These are phyloP conservation scores for Citrus reticulata DNA, from an alignment of 345 rosid genomes.

Conservation along the genomic window DNA sequence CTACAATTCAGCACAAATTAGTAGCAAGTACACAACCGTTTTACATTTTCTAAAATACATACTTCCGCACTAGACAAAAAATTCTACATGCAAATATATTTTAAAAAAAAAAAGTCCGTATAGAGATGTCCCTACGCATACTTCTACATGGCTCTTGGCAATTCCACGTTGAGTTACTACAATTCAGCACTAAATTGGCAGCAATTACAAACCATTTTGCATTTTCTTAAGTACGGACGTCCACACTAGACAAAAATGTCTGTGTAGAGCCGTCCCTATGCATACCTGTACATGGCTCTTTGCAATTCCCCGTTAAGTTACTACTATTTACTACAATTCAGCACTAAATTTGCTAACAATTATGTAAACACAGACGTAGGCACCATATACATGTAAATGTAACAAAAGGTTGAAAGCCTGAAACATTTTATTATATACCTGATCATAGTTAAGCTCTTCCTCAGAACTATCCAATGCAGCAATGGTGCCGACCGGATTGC, in stretches of 20 bases:
- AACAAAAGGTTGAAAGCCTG: neutral
- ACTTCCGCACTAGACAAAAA: too few relatives aligned
- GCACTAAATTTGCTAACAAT: neutral
- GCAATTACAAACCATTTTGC: neutral
- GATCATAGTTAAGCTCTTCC: conserved; percentile 90
- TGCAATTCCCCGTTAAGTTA: neutral
- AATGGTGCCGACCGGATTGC: conserved; percentile 87
- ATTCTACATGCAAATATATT: too few relatives aligned
- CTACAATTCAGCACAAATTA: neutral
- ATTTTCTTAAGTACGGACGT: neutral
- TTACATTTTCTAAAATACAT: too few relatives aligned
- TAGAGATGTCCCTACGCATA: neutral
- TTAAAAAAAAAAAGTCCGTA: neutral
- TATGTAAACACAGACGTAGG: neutral
- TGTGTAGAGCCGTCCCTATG: neutral
- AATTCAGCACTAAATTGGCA: neutral
- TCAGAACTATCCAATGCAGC: conserved; percentile 81
- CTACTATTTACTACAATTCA: neutral
- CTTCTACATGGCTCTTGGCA: neutral
- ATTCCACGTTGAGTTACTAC: neutral
- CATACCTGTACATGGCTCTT: neutral
- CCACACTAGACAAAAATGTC: neutral
- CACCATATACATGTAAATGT: neutral
- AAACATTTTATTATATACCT: conserved; percentile 35
- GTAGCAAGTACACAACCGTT: too few relatives aligned